Evolutionary conservation across 2,329 filamentous ascomycete species (phyloP).

Genomic region (Elsinoe ampelina): DNA sequence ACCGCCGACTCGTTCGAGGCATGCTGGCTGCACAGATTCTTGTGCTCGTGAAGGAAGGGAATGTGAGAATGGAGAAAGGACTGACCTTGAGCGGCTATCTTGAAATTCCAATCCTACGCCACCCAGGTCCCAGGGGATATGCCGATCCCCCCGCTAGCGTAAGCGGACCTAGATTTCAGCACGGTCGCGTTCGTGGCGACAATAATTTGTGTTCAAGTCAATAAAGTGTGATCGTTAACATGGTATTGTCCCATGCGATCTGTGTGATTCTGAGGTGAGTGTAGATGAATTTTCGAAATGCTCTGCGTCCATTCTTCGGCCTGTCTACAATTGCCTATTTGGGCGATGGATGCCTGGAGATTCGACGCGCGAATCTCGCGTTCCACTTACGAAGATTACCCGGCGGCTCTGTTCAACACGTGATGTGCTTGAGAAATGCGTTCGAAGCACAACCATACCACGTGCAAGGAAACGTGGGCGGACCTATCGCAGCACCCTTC

Average conservation of each 20-base stretch:
- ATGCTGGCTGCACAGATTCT: background rate
- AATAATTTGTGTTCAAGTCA: background rate
- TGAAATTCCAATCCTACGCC: constrained; percentile 9
- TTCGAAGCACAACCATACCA: too few relatives aligned
- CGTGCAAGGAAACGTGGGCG: too few relatives aligned
- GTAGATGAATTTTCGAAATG: background rate
- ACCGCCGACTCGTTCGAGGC: background rate
- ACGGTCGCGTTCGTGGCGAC: constrained; percentile 1
- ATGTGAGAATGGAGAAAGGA: background rate
- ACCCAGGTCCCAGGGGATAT: constrained; percentile 5
- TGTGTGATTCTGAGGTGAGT: background rate
- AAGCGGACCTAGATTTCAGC: constrained; percentile 1
- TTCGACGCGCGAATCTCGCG: background rate
- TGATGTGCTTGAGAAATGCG: too few relatives aligned
- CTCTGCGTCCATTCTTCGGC: background rate
- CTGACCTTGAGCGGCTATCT: constrained; percentile 3
- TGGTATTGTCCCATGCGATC: background rate
- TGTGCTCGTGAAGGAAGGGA: background rate
- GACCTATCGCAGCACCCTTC: too few relatives aligned
- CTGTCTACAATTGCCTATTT: background rate
- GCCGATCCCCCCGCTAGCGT: constrained; percentile 9
- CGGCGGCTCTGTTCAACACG: background rate
- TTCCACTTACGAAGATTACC: constrained; percentile 7
- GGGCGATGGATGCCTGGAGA: constrained; percentile 9
- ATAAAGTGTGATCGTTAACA: background rate